Base-by-base conservation (phyloP, 352 stramenopile genomes). In the Elongisporangium anandrum region DNA sequence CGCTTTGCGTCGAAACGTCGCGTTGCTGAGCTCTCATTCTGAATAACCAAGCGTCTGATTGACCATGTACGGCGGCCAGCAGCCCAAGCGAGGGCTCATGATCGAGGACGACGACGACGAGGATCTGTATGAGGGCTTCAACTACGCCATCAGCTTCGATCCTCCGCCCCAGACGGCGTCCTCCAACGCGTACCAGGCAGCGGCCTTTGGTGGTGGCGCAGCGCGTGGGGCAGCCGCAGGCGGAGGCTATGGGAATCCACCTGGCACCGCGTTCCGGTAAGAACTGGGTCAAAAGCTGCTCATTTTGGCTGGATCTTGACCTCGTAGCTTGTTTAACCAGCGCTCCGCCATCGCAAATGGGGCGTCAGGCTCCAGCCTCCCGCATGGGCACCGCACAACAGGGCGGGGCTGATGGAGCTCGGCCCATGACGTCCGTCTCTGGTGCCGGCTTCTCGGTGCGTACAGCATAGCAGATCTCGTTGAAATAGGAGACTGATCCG, bases 371-470 rank as follows among this genome's bases (percentile, higher is more conserved):
- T 17, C 82, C 74, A 3, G 77, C 75, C 17, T 89, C 77, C 3
- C 63, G 85, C 10, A 76, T 92, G 62, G 81, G 83, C 29, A 94
- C 83, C 4, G 72, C 77, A 2, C 60, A 72, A 12, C 79, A 86
- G 26, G 73, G 78, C 58, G 69, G 64, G 38, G 64, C 60, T 0
- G 68, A 75, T 13, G 90, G 96, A 52, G 89, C 91, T 4, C 71
- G 93, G 26, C 93, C 93, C 15, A 98, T 98, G 92, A 98, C 93
- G 12, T 97, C 88, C 2, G 90, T 98, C 6, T 88, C 91, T 7
- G 93, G 92, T 16, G 92, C 93, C n/a, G 90, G 92, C 2, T 98
- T 95, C 59, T 92, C 83, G 69, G 85, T 94, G 59, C 59, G 77
- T 66, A 7, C 16, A 49, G n/a, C 7, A 2, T 15, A 21, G 13